Evolutionary conservation across 2,329 filamentous ascomycete genomes (phyloP), one percentile per base, ranked within the genome.

Genomic region (Didymellaceae sp.): DNA sequence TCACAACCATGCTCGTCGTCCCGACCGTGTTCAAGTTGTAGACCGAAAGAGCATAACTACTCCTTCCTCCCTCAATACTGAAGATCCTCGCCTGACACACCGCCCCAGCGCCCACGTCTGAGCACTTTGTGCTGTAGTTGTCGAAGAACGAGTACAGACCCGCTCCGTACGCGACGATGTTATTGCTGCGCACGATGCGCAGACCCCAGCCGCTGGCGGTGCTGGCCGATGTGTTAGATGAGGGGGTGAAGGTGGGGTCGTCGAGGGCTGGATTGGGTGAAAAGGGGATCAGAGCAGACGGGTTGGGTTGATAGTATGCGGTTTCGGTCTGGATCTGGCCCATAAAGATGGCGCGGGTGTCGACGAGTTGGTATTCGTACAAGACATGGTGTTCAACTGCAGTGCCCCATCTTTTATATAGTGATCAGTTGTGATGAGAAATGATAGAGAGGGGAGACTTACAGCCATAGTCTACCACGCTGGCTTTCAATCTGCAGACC

Each of bases 241-340:
- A 94, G 59, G 77, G 75, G 0, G 57, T 43, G 69, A 94, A 96
- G 61, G 86, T 81, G 0, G 91, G 89, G 68, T 93, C 89, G 37
- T 72, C 73, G 63, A 80, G 89, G 6, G 75, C 74, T 14, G 80
- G 58, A 63, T 87, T 84, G 56, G 78, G 74, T 0, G 77, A 77
- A 73, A 88, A 91, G 30, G 86, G 88, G 8, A 82, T 79, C 8
- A 82, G 80, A 2, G 90, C 83, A 60, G 88, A 82, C 4, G 91
- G 90, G 77, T 93, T 92, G 70, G 88, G 83, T 76, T 96, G 90
- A 81, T 88, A 91, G 79, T 85, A 84, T 13, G 91, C 89, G 5
- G 91, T 96, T 77, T 97, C 93, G 3, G 89, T 90, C 77, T 97
- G 92, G 64, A 96, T 90, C 41, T 90, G 77, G 9, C 84, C 86